Evolutionary conservation across 2,329 filamentous ascomycete species (phyloP), one percentile per base, ranked within the genome.

Genomic region (Penicillium brevicompactum): DNA sequence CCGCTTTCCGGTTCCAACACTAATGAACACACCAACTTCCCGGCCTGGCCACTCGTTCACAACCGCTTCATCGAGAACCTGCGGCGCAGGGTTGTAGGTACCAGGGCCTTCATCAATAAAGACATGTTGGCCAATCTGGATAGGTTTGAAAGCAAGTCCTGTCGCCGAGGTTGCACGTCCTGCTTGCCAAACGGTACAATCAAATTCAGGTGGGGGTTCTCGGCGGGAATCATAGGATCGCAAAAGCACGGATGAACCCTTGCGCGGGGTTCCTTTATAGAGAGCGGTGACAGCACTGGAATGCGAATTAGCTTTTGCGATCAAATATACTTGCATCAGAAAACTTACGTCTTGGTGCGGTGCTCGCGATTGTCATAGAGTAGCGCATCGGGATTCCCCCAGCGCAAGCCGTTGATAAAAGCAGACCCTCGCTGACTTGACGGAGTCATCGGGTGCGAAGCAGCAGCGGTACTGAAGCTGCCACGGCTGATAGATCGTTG

Each of bases 111-210:
- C 93, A 64, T 99, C 94, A 57, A 96, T 88, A 69, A 99, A 99
- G 9, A 92, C 82, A 0, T 92, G 93, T 72, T 97, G 93, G 3
- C 94, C 94, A 38, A 99, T 90, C 62, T 90, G 88, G 47, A 99
- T 92, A 0, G 93, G 92, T 72, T 99, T 99, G 78, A 99, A 99
- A 1, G 94, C 94, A 42, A 97, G 80, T 0, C 90, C 91, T 1
- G 93, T 94, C 1, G 94, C 91, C 50, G 85, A 91, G 1, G 94
- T 99, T n/a, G 94, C 94, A 57, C 94, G 86, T 10, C 94, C 94
- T 4, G 94, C 94, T 76, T 99, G 88, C 94, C 94, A 99, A 54
- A 99, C 94, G 44, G 88, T 96, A 75, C 92, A 96, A 69, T 96
- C 90, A 58, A 91, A 93, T 72, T 97, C 92, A 2, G 93, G 90